These are phyloP conservation scores for Nitzschia putrida DNA, from an alignment of 108 stramenopile genomes.

Conservation along the genomic window DNA sequence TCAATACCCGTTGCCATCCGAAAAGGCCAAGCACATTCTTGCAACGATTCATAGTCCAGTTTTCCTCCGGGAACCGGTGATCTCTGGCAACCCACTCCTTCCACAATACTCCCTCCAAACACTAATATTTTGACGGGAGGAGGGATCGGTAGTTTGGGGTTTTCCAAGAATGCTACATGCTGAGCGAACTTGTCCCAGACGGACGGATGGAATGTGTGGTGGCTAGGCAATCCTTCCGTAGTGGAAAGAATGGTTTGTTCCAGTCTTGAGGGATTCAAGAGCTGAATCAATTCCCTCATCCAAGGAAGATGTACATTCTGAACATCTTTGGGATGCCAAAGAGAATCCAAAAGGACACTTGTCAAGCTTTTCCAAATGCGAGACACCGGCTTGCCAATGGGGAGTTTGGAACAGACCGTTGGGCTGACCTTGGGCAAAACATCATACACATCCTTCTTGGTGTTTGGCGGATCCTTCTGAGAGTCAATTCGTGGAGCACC, in stretches of 20 bases:
- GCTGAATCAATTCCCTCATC: constrained; percentile 5
- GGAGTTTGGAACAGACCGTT: constrained; percentile 5
- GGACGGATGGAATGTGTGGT: neutral
- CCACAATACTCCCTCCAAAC: constrained; percentile 59
- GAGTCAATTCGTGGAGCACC: too few species aligned
- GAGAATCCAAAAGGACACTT: neutral
- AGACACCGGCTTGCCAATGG: neutral
- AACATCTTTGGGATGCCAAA: constrained; percentile 3
- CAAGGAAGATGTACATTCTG: neutral
- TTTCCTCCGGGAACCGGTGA: constrained; percentile 3
- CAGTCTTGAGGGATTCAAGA: constrained; percentile 7
- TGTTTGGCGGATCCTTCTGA: too few species aligned
- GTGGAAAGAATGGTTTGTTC: neutral
- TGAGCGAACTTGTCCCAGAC: neutral
- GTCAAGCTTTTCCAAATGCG: neutral
- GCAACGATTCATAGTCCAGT: constrained; percentile 31
- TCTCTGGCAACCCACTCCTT: constrained; percentile 51
- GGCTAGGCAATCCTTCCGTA: too few species aligned
- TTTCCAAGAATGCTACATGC: neutral
- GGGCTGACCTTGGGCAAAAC: too few species aligned
- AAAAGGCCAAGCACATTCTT: constrained; percentile 58
- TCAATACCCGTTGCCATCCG: too few species aligned
- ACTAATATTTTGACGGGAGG: constrained; percentile 47
- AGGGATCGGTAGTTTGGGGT: neutral
- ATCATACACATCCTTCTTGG: too few species aligned